Percentiles rank a stretch among this genome's conserved stretches.
phyloP scores from a whole-genome alignment of 2,329 filamentous ascomycete species.

The Fusarium albidum region DNA sequence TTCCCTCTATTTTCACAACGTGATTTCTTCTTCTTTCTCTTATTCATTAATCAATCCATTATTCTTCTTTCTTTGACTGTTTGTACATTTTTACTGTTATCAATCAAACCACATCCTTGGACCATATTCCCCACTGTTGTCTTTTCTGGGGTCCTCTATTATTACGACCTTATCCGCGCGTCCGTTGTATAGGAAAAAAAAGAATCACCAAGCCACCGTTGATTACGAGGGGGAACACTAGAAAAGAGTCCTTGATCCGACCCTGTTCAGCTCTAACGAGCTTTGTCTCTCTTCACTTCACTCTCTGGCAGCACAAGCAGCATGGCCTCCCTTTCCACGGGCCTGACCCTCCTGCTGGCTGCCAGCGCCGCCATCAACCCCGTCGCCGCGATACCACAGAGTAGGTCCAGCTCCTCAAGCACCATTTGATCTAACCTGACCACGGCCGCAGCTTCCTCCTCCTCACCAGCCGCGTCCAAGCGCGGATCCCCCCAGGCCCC shows the following conservation, averaged over 20 bases:
- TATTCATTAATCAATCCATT: slow-evolving; percentile 10
- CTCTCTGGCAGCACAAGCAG: slow-evolving; percentile 8
- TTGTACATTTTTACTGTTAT: too few relatives aligned
- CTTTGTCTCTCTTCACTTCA: slow-evolving; percentile 5
- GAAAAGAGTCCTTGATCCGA: neutral
- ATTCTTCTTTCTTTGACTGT: neutral
- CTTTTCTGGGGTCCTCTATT: neutral
- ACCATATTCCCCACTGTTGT: too few relatives aligned
- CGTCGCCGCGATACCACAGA: slow-evolving; percentile 27
- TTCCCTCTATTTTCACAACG: slow-evolving; percentile 2
- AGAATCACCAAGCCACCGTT: neutral
- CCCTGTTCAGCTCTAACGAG: neutral
- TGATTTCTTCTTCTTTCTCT: slow-evolving; percentile 10
- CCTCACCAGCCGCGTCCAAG: slow-evolving; percentile 16
- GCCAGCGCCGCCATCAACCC: slow-evolving; percentile 33
- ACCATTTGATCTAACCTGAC: slow-evolving; percentile 23
- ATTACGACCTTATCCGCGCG: neutral
- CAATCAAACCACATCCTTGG: too few relatives aligned
- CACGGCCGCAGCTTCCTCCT: slow-evolving; percentile 29
- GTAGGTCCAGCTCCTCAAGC: slow-evolving; percentile 23
- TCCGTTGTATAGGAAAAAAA: neutral
- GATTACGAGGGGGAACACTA: neutral
- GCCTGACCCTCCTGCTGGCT: slow-evolving; percentile 38
- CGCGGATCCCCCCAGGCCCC: slow-evolving; percentile 46
- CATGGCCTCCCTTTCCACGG: slow-evolving; percentile 35